These are phyloP conservation scores for Colletotrichum musae DNA, from an alignment of 2,329 filamentous ascomycete species.

Conservation along the genomic window DNA sequence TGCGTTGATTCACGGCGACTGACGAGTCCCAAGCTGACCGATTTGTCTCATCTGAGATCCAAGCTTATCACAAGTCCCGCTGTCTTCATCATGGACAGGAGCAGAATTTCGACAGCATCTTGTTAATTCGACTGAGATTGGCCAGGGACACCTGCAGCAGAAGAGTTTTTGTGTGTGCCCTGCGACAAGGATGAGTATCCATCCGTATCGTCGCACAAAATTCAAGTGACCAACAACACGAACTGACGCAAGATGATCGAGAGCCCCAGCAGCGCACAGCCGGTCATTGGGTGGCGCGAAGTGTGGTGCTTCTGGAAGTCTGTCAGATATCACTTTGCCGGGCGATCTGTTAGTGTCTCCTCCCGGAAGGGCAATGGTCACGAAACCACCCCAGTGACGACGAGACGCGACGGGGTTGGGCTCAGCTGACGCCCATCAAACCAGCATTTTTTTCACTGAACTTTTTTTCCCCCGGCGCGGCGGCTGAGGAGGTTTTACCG, in stretches of 20 bases:
- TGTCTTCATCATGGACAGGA: slow-evolving; percentile 27
- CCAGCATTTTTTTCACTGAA: background rate
- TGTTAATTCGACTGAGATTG: slow-evolving; percentile 5
- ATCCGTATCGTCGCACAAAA: slow-evolving; percentile 4
- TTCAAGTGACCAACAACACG: slow-evolving; percentile 18
- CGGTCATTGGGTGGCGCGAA: background rate
- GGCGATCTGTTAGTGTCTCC: slow-evolving; percentile 27
- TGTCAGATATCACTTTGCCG: slow-evolving; percentile 33
- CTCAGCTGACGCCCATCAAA: slow-evolving; percentile 13
- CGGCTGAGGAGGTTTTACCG: slow-evolving; percentile 31
- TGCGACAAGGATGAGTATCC: slow-evolving; percentile 17
- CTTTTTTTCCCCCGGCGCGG: background rate
- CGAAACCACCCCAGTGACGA: slow-evolving; percentile 25
- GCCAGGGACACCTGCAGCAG: background rate
- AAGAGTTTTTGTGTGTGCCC: background rate
- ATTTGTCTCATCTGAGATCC: slow-evolving; percentile 27
- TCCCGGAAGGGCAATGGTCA: slow-evolving; percentile 37
- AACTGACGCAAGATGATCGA: slow-evolving; percentile 1
- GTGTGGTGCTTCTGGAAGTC: background rate
- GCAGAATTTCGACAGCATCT: slow-evolving; percentile 1
- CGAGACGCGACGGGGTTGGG: slow-evolving; percentile 7
- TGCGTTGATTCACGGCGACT: slow-evolving; percentile 24
- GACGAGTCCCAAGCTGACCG: slow-evolving; percentile 23
- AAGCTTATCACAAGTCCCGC: slow-evolving; percentile 15
- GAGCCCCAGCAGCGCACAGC: slow-evolving; percentile 7